Base-by-base conservation (phyloP, 169 alveolate genomes). In the Plasmodium sp. region DNA sequence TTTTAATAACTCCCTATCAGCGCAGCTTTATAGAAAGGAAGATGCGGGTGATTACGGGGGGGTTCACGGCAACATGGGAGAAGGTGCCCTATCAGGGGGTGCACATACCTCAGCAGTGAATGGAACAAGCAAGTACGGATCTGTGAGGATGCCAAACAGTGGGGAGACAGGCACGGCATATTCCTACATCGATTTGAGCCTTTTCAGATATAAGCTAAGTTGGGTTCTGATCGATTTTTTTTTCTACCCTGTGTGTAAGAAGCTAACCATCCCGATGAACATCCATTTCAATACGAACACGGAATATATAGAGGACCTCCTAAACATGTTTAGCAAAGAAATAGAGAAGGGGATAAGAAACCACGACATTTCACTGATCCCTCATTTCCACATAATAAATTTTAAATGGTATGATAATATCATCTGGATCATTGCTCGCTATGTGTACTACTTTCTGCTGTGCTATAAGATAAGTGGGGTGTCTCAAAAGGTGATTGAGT, bases 321-420 rank as follows among this genome's bases (percentile, higher is more conserved):
- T 92, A 27, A 18, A 16, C 9, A 72, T 31, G 3, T 92, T 81
- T 72, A 51, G 56, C 39, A 74, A 82, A 72, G 95, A 92, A 58
- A 72, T 92, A 5, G 81, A 92, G n/a, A 82, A 72, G 27, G 95
- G 95, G 10, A 41, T 92, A 41, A 41, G 41, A 73, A 81, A 81
- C 56, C 95, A 92, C 74, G 92, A 92, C 27, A 92, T 92, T 33
- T 92, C 95, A n/a, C 3, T 92, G n/a, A 81, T 82, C 27, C 95
- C 95, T 16, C 95, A 92, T 82, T 92, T 92, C 77, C 85, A 92
- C 84, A 92, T 92, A 31, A 92, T 92, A 43, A 92, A 92, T 73
- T 92, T 22, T 92, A 92, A 82, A 2, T 92, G 95, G 95, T 92
- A 92, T 92, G 92, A 92, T 92, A 72, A 92, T 45, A 92, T 92